Evolutionary conservation across 345 rosid species (phyloP).

Genomic region (Conringia planisiliqua): DNA sequence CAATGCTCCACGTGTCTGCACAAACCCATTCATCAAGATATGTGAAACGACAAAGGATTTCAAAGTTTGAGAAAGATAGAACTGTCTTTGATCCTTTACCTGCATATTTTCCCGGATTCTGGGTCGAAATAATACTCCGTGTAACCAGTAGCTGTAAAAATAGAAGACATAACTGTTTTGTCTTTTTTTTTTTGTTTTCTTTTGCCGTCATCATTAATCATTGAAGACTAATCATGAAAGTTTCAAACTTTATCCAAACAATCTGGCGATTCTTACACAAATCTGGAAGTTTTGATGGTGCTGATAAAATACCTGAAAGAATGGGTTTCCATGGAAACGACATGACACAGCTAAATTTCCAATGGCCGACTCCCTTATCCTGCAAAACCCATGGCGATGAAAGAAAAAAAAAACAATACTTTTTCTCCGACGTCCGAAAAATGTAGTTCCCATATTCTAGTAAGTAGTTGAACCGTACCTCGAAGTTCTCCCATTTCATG

Average conservation of each 20-base stretch:
- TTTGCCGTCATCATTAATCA: not conserved
- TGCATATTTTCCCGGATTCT: slow-evolving; percentile 74
- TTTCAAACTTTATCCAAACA: slow-evolving; percentile 19
- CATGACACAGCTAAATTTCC: slow-evolving; percentile 91
- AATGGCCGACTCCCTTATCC: slow-evolving; percentile 91
- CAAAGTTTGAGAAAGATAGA: not conserved
- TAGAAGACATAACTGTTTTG: not conserved
- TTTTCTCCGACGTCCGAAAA: not conserved
- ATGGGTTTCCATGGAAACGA: slow-evolving; percentile 97
- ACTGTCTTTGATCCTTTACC: slow-evolving; percentile 39
- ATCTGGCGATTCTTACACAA: not conserved
- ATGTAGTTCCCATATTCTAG: not conserved
- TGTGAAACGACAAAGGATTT: not conserved
- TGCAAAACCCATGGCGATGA: slow-evolving; percentile 28
- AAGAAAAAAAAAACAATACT: not conserved
- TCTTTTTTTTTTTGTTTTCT: not conserved
- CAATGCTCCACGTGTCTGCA: slow-evolving; percentile 88
- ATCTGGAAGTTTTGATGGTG: not conserved
- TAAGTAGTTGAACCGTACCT: slow-evolving; percentile 37
- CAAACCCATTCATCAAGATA: not conserved
- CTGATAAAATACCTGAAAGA: slow-evolving; percentile 60
- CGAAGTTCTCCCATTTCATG: slow-evolving; percentile 80
- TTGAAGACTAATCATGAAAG: not conserved
- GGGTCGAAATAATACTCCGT: slow-evolving; percentile 76
- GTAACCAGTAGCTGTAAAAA: slow-evolving; percentile 76